Base-by-base conservation (phyloP, 2,329 filamentous ascomycete species). In the Trichoderma simmonsii region DNA sequence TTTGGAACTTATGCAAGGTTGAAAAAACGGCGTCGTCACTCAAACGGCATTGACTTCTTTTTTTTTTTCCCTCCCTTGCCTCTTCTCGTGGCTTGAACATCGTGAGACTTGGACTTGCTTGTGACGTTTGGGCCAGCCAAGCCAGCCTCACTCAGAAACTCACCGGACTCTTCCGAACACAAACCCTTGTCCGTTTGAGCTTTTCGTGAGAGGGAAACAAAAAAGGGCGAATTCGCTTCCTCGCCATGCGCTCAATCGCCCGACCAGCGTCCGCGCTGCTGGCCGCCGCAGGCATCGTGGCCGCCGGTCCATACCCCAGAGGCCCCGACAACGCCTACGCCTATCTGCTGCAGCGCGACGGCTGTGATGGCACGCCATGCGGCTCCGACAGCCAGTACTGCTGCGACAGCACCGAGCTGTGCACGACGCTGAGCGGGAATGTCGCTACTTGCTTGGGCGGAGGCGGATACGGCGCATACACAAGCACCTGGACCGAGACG, bases 401-500 rank as follows among this genome's bases (percentile, higher is more conserved):
- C 81, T 91, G 89, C 77, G 79, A 78, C 26, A 75, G 79, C 69
- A 82, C 82, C 68, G 79, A 88, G 77, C 77, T 80, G 36, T 90
- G 89, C 82, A 85, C 83, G 71, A 90, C 88, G 6, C 71, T 81
- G 9, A 78, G 82, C 6, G 79, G 81, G 74, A 83, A 84, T 75
- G 81, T 87, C 54, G 87, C 88, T 34, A 85, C 83, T 67, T 90
- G 88, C 76, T 77, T 82, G 48, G 76, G 74, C 61, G 80, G 79
- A 73, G 76, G 74, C 61, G 80, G 79, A 73, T 76, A 75, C 72
- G 80, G 75, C 74, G 80, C 80, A 70, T 86, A 83, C 79, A 88
- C 87, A 39, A 87, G 86, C 9, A 91, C 89, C 5, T 90, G 87
- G 86, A 90, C 88, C 30, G 83, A 87, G 81, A 90, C 88, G 57